phyloP scores from a whole-genome alignment of 2,329 filamentous ascomycete species.

The Hortaea werneckii region DNA sequence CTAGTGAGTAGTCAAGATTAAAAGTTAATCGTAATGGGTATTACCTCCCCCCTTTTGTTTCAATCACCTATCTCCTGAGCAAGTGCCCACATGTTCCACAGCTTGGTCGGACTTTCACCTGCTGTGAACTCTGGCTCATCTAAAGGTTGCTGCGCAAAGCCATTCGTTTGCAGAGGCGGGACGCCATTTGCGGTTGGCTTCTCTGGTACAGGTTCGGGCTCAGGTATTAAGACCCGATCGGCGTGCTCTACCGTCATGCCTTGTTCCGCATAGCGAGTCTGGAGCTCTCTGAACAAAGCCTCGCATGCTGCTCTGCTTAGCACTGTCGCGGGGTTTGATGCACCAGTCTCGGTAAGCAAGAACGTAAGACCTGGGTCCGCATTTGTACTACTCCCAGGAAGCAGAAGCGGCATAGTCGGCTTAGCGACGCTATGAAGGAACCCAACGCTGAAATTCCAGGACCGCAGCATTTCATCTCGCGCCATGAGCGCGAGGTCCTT shows the following conservation, averaged over 20 bases:
- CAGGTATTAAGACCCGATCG: conserved; percentile 4
- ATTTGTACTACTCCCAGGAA: background rate
- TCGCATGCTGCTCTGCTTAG: conserved; percentile 5
- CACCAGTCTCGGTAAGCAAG: background rate
- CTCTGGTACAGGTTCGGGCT: conserved; percentile 1
- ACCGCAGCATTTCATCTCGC: conserved; percentile 8
- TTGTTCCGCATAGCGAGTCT: background rate
- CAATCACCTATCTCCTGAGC: conserved; percentile 13
- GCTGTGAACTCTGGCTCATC: conserved; percentile 11
- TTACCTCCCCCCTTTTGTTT: background rate
- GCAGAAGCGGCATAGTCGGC: conserved; percentile 6
- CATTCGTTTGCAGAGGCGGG: conserved; percentile 4
- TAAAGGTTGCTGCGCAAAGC: conserved; percentile 1
- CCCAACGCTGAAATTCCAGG: conserved; percentile 16
- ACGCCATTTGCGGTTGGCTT: background rate
- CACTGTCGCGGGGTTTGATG: background rate
- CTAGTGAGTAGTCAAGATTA: background rate
- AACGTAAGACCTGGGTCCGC: conserved; percentile 2
- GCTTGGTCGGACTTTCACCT: conserved; percentile 25
- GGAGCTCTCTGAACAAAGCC: conserved; percentile 3
- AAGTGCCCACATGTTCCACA: conserved; percentile 25
- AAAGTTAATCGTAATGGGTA: background rate
- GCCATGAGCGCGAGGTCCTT: conserved; percentile 15
- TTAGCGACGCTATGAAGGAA: conserved; percentile 16
- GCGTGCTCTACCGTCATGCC: conserved; percentile 5